Percentiles rank a stretch among this genome's conserved stretches.
Conservation (phyloP, 345 rosid species). For the Lagerstroemia speciosa region DNA sequence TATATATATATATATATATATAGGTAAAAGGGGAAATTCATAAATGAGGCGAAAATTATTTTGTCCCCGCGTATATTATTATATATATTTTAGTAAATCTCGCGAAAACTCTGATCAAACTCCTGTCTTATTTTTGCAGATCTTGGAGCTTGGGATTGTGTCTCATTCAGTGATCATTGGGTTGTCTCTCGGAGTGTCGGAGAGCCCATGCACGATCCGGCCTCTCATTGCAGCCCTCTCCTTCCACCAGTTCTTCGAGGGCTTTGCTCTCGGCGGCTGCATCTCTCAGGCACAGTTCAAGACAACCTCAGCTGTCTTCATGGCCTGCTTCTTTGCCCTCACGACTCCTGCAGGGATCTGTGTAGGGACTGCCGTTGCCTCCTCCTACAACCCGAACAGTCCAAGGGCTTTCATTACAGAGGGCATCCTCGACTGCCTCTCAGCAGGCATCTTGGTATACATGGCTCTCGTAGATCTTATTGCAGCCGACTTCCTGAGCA, state of each 20-base stretch:
- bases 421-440: conserved; percentile 72
- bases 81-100: background rate
- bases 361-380: conserved; percentile 55
- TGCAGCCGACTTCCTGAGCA: conserved; percentile 90
- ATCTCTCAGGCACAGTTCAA: conserved; percentile 72
- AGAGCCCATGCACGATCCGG: conserved; percentile 75
- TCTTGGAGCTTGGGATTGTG: conserved; percentile 88
- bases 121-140: conserved; percentile 28
- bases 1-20: too few relatives aligned
- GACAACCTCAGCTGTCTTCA: conserved; percentile 30
- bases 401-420: conserved; percentile 50
- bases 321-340: conserved; percentile 73
- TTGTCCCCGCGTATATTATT: too few relatives aligned
- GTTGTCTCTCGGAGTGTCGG: conserved; percentile 74
- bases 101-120: background rate
- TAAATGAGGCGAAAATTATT: too few relatives aligned
- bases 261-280: conserved; percentile 92
- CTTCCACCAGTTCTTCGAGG: conserved; percentile 95
- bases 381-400: conserved; percentile 52
- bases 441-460: conserved; percentile 83
- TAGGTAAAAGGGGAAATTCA: too few relatives aligned
- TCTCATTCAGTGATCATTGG: conserved; percentile 92
- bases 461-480: conserved; percentile 92
- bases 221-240: conserved; percentile 78
- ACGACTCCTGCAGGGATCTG: conserved; percentile 71